A percentile compares a stretch with the other conserved stretches of the same genome.
Evolutionary conservation across 78 protist genomes (phyloP).

Genomic region (Cavenderia fasciculata): DNA sequence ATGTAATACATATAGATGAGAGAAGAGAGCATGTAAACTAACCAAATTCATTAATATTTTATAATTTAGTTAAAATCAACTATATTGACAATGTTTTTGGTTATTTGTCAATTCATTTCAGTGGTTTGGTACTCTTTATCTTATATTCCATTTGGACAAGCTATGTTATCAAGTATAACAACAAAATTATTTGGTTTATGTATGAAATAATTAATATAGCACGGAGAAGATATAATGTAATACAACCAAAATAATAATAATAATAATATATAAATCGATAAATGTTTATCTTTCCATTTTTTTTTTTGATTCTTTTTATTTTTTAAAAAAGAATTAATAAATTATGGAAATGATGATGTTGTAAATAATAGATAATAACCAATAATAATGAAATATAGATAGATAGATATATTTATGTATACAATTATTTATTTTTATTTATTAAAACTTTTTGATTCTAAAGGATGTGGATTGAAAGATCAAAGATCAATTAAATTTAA

Average conservation of each 20-base stretch:
- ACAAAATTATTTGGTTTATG: not conserved
- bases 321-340: too few relatives aligned
- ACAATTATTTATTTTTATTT: not conserved
- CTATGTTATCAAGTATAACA: slow-evolving; percentile 1
- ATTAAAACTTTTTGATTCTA: not conserved
- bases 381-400: too few relatives aligned
- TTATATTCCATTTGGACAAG: slow-evolving; percentile 62
- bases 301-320: too few relatives aligned
- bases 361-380: too few relatives aligned
- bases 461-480: not conserved
- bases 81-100: slow-evolving; percentile 14
- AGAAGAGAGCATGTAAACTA: not conserved
- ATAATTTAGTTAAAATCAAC: slow-evolving; percentile 26
- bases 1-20: not conserved
- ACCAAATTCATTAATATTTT: not conserved
- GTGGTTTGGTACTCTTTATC: slow-evolving; percentile 63
- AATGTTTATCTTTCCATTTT: too few relatives aligned
- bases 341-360: not conserved
- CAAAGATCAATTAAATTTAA: too few relatives aligned
- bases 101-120: slow-evolving; percentile 35
- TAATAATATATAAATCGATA: too few relatives aligned
- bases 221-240: too few relatives aligned
- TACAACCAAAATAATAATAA: too few relatives aligned
- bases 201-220: too few relatives aligned
- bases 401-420: not conserved